Conservation (phyloP, 176 grass and related monocot species). For the Aegilops speltoides region DNA sequence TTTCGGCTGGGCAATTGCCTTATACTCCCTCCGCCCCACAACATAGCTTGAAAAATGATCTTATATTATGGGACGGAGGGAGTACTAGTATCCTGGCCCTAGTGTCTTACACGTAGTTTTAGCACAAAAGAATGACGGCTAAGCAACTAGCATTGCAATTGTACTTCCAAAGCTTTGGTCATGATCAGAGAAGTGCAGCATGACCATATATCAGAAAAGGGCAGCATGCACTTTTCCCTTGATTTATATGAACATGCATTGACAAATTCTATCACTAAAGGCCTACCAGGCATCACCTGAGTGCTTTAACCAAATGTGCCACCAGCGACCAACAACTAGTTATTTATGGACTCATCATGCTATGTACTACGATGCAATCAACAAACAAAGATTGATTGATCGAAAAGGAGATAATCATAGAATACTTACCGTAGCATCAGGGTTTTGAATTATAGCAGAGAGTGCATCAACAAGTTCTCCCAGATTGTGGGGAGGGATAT, state of each 20-base stretch:
- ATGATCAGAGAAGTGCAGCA: background rate
- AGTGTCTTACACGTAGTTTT: background rate
- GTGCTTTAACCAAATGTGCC: conserved; percentile 17
- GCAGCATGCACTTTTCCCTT: background rate
- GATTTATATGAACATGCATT: conserved; percentile 1
- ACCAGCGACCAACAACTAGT: background rate
- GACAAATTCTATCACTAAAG: background rate
- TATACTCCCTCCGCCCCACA: too few relatives aligned
- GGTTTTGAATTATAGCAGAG: conserved; percentile 80
- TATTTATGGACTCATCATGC: conserved; percentile 22
- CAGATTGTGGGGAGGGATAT: conserved; percentile 99
- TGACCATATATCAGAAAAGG: background rate
- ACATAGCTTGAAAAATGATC: too few relatives aligned
- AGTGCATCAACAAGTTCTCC: conserved; percentile 92
- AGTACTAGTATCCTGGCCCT: background rate
- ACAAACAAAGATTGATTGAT: background rate
- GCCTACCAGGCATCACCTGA: background rate
- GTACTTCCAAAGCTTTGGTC: conserved; percentile 11
- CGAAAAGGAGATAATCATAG: background rate
- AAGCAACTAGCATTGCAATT: conserved; percentile 9
- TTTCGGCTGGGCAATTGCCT: background rate
- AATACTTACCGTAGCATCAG: conserved; percentile 83
- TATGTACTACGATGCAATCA: conserved; percentile 28
- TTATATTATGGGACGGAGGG: too few relatives aligned
- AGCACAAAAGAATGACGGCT: background rate